Base-by-base conservation (phyloP, 1,284 basidiomycete genomes). In the Gomphus sp. region DNA sequence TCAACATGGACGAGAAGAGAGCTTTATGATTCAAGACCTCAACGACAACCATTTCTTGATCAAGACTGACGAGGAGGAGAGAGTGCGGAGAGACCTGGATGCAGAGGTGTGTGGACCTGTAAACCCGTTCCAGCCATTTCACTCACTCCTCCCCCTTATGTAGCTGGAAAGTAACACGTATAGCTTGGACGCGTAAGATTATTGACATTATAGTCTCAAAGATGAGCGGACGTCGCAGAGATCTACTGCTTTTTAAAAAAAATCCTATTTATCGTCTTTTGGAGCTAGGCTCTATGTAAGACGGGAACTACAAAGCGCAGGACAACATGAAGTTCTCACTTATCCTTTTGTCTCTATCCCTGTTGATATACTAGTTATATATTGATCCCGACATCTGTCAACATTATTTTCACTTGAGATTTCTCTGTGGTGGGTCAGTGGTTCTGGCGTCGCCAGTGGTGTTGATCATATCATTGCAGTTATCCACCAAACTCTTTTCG, bases 31-130 rank as follows among this genome's bases (percentile, higher is more conserved):
- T 60, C 87, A 93, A 67, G 92, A 95, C 66, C 70, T 94, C 33
- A 92, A 94, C 67, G 90, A 93, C 62, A 82, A 84, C 57, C 91
- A 93, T 70, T 68, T 94, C 0, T 81, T 94, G 51, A 87, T 93
- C 69, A 87, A 87, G 66, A 83, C 86, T 0, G 91, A 93, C 62
- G 81, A 87, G 58, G 86, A 93, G 66, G 88, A 85, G 64, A 74
- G 82, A 44, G 83, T 94, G 6, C 72, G 84, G 57, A 78, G 75
- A 62, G 82, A 89, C 63, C 74, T 94, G 31, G 91, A 93, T 67
- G 68, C 79, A 12, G 90, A 93, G 80, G 91, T 90, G 65, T 52
- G 81, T 72, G 41, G 10, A 33, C 12, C 47, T 25, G 28, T 5
- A 31, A 2, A 31, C 28, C 3, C 28, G 28, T 31, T 31, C 28